Percentiles rank a stretch among this genome's conserved stretches.
These are phyloP conservation scores for Colletotrichum lentis DNA, from an alignment of 2,329 filamentous ascomycete species.

Conservation along the genomic window DNA sequence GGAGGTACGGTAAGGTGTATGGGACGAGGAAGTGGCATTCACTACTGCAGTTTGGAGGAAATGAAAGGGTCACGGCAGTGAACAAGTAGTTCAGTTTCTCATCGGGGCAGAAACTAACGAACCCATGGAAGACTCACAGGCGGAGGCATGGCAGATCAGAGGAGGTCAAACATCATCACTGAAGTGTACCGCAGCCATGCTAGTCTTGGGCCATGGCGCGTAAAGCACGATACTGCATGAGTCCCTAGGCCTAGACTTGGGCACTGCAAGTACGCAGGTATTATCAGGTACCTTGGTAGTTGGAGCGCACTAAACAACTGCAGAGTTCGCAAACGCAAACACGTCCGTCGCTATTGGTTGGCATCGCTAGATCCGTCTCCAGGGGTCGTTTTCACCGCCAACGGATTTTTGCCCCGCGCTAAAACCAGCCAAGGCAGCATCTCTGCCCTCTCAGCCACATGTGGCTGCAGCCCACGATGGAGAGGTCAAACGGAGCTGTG, in stretches of 20 bases:
- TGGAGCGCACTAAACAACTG: constrained; percentile 6
- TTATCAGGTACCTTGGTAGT: constrained; percentile 6
- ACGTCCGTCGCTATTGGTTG: constrained; percentile 24
- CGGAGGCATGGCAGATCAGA: constrained; percentile 10
- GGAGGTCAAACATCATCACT: constrained; percentile 18
- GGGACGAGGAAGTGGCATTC: background rate
- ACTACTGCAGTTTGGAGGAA: background rate
- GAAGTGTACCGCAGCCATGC: background rate
- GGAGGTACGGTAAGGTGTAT: background rate
- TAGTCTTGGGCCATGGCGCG: constrained; percentile 2
- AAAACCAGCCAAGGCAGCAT: background rate
- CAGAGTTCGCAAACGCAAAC: constrained; percentile 25
- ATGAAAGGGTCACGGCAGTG: background rate
- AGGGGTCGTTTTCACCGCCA: constrained; percentile 25
- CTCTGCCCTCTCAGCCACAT: constrained; percentile 9
- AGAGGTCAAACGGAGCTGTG: background rate
- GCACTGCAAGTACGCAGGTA: no score
- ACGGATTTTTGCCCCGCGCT: constrained; percentile 15
- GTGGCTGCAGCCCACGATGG: background rate
- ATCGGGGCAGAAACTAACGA: constrained; percentile 6
- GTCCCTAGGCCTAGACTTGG: background rate
- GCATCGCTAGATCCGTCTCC: background rate
- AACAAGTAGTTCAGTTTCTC: background rate
- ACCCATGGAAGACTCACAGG: constrained; percentile 23
- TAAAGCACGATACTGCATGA: constrained; percentile 17